Evolutionary conservation across 306 rosid species (phyloP).

Genomic region (Quercus glauca): DNA sequence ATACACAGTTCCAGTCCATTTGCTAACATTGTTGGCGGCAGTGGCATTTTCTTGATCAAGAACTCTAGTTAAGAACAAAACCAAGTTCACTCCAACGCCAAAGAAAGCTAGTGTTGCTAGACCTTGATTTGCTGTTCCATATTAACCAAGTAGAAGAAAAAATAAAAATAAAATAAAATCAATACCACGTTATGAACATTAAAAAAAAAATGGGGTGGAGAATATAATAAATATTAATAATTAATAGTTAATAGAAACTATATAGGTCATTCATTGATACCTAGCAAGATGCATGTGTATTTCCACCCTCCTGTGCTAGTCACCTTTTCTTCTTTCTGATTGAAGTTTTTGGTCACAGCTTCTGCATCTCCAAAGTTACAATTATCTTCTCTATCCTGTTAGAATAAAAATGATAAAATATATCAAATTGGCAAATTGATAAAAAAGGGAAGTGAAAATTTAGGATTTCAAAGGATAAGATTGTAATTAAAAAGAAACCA

Average conservation of each 20-base stretch:
- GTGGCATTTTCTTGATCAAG: slow-evolving; percentile 41
- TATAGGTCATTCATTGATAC: slow-evolving; percentile 24
- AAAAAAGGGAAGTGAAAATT: not conserved
- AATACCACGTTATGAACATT: not conserved
- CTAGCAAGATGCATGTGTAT: slow-evolving; percentile 40
- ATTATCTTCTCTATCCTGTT: slow-evolving; percentile 31
- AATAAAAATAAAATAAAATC: not conserved
- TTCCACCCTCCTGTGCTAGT: slow-evolving; percentile 37
- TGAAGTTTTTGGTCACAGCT: slow-evolving; percentile 11
- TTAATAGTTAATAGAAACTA: not conserved
- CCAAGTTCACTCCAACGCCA: slow-evolving; percentile 65
- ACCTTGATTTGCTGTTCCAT: slow-evolving; percentile 50
- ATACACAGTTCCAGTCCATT: slow-evolving; percentile 62
- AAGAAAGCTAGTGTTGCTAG: slow-evolving; percentile 63
- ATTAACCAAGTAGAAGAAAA: not conserved
- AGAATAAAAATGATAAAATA: not conserved
- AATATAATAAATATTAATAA: no score
- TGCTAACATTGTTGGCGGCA: slow-evolving; percentile 57
- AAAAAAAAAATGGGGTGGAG: not conserved
- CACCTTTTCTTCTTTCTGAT: not conserved
- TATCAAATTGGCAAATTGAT: not conserved
- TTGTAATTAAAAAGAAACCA: not conserved
- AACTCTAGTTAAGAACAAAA: slow-evolving; percentile 52
- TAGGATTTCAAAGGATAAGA: not conserved
- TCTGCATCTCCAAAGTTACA: slow-evolving; percentile 13